Evolutionary conservation across 1,139 yeast genomes (phyloP), one percentile per base, ranked within the genome.

Genomic region (Pichia sp.): DNA sequence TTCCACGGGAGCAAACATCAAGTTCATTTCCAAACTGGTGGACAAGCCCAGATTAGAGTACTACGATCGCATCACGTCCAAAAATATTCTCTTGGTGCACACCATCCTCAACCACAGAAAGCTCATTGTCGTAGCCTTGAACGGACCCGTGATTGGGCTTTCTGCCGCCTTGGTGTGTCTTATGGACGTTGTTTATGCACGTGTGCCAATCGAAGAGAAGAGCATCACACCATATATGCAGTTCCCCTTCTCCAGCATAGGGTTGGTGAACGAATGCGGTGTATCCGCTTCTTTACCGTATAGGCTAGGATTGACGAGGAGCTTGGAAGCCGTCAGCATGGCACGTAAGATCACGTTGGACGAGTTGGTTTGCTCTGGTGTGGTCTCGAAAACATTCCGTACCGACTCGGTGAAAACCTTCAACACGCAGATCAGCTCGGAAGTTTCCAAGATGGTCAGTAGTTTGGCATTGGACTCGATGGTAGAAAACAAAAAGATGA

Each of bases 111-210:
- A 82, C 64, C 97, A 90, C 69, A 73, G 78, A 26, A 90, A 90
- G 70, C 77, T 89, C 4, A 73, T 90, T 52, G 85, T 84, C 29
- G 82, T 84, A 43, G 92, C 93, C 11, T 75, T 90, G 57, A 90
- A 90, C 64, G 97, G 97, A 1, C 96, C 97, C 0, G 96, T 84
- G 11, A 80, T 90, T 60, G 97, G 97, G 0, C 77, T 90, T 58
- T 74, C 84, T 46, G 83, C 95, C 4, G 90, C 92, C 0, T 71
- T 90, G 53, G 85, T 89, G 32, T 81, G 87, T 29, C 74, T 87
- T 57, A 84, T 89, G 68, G 97, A 90, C 69, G 77, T 90, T 62
- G 76, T 90, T 34, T 88, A 87, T 65, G 87, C 86, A 23, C 78
- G 75, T 63, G 84, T 80, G 55, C 53, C 52, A 15, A 75, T 69